Percentiles rank a stretch among this genome's conserved stretches.
phyloP scores from a whole-genome alignment of 148 eudicot species.

The Beta vulgaris region DNA sequence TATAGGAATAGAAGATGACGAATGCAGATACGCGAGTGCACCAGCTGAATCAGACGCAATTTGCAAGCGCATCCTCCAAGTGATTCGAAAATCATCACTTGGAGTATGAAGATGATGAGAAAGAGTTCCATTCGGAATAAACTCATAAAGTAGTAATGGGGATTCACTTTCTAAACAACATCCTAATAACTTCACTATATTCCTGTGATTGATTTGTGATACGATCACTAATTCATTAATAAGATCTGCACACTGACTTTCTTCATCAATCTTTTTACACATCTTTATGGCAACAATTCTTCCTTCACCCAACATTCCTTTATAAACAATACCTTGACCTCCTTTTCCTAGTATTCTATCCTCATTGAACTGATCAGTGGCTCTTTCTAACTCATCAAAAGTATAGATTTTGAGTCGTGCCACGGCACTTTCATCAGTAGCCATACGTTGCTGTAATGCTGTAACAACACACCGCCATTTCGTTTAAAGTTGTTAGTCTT shows the following conservation, averaged over 20 bases:
- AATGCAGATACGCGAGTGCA: conserved; percentile 27
- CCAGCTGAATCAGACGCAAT: conserved; percentile 22
- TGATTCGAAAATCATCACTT: conserved; percentile 18
- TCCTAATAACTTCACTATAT: conserved; percentile 29
- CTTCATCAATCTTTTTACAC: conserved; percentile 6
- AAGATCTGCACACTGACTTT: conserved; percentile 11
- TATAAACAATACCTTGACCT: conserved; percentile 30
- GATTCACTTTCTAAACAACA: conserved; percentile 29
- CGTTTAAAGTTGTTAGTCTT: conserved; percentile 21
- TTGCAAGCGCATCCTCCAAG: conserved; percentile 23
- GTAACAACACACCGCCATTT: conserved; percentile 28
- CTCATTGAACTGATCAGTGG: conserved; percentile 21
- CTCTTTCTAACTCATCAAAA: conserved; percentile 7
- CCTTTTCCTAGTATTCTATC: conserved; percentile 24
- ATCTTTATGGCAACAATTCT: conserved; percentile 28
- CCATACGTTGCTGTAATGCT: conserved; percentile 7
- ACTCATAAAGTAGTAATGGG: conserved; percentile 25
- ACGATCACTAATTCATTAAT: conserved; percentile 29
- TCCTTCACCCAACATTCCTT: conserved; percentile 25
- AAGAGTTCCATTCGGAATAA: conserved; percentile 25
- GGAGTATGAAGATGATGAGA: conserved; percentile 17
- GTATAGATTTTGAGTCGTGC: conserved; percentile 24
- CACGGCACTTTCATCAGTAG: conserved; percentile 21
- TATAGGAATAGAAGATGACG: conserved; percentile 19
- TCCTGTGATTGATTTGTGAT: conserved; percentile 28